Evolutionary conservation across 1,284 basidiomycete species (phyloP), one percentile per base, ranked within the genome.

Genomic region (Phellopilus nigrolimitatus): DNA sequence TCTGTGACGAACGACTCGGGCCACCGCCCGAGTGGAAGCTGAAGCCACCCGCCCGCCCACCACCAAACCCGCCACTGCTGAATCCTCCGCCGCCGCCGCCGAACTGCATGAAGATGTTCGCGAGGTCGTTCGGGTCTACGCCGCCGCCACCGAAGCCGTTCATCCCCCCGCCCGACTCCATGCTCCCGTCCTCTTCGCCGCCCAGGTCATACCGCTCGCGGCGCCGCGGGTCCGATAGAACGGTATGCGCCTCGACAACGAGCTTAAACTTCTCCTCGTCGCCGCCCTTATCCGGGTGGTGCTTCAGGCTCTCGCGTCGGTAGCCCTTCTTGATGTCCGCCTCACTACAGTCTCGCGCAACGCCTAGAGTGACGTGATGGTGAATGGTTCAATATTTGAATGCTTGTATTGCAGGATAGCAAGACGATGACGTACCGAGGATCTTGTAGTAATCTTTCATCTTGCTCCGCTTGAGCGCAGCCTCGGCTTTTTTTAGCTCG

Each of bases 221-320:
- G 44, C 82, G 72, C 17, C 68, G 70, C 0, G 86, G 74, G 59
- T 91, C 88, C 0, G 85, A 88, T 7, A 91, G 78, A 1, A 91
- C 82, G 8, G 78, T 75, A 59, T 91, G 74, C 4, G 88, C 87
- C 66, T 91, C 87, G 1, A 74, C 79, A 12, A 89, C 83, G 19
- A 90, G 76, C 64, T 92, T 91, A 75, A 92, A 91, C 61, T 90
- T 88, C 62, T 91, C 89, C 64, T 90, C 87, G 63, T 88, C 86
- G 21, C 86, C 85, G 25, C 85, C 85, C 78, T 90, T 90, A 64
- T 90, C 87, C 38, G 88, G 89, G 68, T 92, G 90, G 60, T 91
- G 88, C 58, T 83, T 86, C 62, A 91, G 68, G 62, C 81, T 84
- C 68, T 89, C 84, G 55, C 78, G 72, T 54, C 86, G 72, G 62